A percentile compares a stretch with the other conserved stretches of the same genome.
Conservation (phyloP, 2,329 filamentous ascomycete genomes). For the Cordyceps fumosorosea region DNA sequence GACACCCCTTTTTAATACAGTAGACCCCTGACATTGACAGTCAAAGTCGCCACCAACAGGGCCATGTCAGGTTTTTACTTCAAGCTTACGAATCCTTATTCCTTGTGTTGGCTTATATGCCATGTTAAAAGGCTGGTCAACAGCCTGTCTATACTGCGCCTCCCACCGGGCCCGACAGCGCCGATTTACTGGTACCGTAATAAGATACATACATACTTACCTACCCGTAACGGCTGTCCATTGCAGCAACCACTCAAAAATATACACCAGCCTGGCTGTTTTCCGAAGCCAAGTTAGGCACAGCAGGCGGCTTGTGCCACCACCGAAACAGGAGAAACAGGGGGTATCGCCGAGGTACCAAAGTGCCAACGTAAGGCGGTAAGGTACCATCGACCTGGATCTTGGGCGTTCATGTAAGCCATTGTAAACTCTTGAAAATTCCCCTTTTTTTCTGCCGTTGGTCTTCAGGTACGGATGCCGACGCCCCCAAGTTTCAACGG, state of each 20-base stretch:
- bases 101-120: too few species aligned
- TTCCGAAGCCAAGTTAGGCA: background rate
- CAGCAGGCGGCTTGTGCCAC: background rate
- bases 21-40: too few species aligned
- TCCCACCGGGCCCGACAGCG: too few species aligned
- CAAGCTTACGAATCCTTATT: too few species aligned
- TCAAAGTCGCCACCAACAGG: too few species aligned
- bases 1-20: too few species aligned
- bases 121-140: too few species aligned
- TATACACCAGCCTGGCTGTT: background rate
- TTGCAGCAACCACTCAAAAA: background rate
- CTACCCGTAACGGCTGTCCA: too few species aligned
- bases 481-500: background rate
- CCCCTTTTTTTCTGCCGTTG: background rate
- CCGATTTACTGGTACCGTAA: too few species aligned
- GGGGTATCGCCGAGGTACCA: background rate
- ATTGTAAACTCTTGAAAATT: background rate
- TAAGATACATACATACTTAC: too few species aligned
- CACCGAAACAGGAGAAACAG: constrained; percentile 4
- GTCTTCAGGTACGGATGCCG: background rate
- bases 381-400: background rate
- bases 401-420: background rate
- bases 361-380: background rate
- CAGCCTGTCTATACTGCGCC: too few species aligned
- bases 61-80: too few species aligned